Evolutionary conservation across 805 yeast species (phyloP), one percentile per base, ranked within the genome.

Genomic region (Pichia membranifaciens): DNA sequence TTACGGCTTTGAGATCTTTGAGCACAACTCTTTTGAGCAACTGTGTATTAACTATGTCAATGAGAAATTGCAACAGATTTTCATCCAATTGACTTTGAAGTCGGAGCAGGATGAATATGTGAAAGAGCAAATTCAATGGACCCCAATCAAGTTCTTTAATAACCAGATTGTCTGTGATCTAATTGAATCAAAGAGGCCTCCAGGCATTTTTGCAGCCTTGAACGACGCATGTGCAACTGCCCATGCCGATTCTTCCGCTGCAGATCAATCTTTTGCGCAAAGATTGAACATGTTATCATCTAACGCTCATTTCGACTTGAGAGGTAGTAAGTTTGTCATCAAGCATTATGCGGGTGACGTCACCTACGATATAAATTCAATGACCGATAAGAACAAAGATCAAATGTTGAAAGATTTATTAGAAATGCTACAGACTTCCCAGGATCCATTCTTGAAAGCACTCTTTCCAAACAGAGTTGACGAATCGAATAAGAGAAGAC

Each of bases 271-370:
- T 1, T 93, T 93, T 67, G 85, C 93, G 16, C 96, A 88, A 72
- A 78, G 97, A 67, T 74, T 93, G 59, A 86, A 88, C 56, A 75
- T 87, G 80, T 86, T 93, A 49, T 72, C 89, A 6, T 67, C 76
- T 20, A 90, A 89, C 65, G 84, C 87, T 21, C 95, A 93, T 65
- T 89, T 93, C 62, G 96, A 90, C 58, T 77, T 86, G 58, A 81
- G 99, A 61, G 82, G 86, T 53, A 78, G 82, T 31, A 91, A 93
- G 65, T 93, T 93, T 56, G 71, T 93, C 47, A 80, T 93, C 60
- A 90, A 87, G 69, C 99, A 93, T 68, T 93, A 93, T 70, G 99
- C 99, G 20, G 99, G 99, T 62, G 99, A 93, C 69, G 99, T 93
- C 41, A 85, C 89, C 12, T 93, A 93, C 62, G 96, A 90, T 53